phyloP scores from a whole-genome alignment of 768 basidiomycete species.

The Astraeus odoratus region DNA sequence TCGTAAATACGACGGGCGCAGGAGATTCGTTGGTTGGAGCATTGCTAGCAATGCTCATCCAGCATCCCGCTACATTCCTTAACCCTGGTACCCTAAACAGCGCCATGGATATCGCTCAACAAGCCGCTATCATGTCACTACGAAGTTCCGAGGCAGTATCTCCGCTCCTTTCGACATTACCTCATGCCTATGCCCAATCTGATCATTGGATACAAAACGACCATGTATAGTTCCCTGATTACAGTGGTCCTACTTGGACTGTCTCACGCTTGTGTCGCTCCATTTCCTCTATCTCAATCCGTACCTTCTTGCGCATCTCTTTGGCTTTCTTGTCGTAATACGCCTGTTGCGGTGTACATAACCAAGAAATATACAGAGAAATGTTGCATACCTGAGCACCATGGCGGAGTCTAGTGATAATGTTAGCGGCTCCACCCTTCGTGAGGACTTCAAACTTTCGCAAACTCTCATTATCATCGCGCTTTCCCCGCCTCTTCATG shows the following conservation, averaged over 20 bases:
- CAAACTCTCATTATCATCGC: constrained; percentile 16
- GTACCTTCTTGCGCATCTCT: constrained; percentile 29
- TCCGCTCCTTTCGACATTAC: constrained; percentile 41
- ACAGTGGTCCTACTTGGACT: constrained; percentile 57
- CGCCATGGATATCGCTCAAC: constrained; percentile 52
- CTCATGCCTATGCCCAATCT: neutral
- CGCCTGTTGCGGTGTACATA: constrained; percentile 29
- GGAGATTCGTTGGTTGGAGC: constrained; percentile 89
- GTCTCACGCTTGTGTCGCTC: constrained; percentile 43
- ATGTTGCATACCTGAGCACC: constrained; percentile 53
- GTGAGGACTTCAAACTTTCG: constrained; percentile 40
- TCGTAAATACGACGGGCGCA: constrained; percentile 81
- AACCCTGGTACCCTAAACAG: constrained; percentile 37
- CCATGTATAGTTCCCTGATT: constrained; percentile 7
- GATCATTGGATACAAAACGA: neutral
- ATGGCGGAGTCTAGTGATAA: constrained; percentile 71
- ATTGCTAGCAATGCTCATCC: constrained; percentile 59
- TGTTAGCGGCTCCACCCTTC: constrained; percentile 74
- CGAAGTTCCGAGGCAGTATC: constrained; percentile 58
- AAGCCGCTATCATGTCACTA: constrained; percentile 56
- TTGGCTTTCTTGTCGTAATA: constrained; percentile 51
- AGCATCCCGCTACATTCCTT: constrained; percentile 38
- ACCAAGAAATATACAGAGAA: neutral
- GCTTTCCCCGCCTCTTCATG: constrained; percentile 40
- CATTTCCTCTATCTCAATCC: constrained; percentile 40